A percentile compares a stretch with the other conserved stretches of the same genome.
Conservation (phyloP, 805 yeast species). For the Dipodascus albidus region DNA sequence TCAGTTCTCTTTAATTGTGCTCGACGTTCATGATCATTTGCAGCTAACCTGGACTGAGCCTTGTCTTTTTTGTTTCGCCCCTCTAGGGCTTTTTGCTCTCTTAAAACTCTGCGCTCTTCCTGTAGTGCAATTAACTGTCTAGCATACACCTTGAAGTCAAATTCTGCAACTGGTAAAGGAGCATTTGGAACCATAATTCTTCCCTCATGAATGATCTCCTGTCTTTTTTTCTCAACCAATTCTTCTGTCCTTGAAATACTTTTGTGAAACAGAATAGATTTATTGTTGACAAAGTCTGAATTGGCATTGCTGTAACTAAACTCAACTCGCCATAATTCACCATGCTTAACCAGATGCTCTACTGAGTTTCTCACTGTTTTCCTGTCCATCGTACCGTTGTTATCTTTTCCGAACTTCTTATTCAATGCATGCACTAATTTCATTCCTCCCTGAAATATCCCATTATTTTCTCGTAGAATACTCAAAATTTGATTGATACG, state of each 20-base stretch:
- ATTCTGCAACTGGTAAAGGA: background rate
- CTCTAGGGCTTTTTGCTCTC: background rate
- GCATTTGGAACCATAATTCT: background rate
- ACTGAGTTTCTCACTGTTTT: constrained; percentile 41
- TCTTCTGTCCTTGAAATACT: background rate
- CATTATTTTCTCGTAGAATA: constrained; percentile 33
- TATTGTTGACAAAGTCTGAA: constrained; percentile 11
- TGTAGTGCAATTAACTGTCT: background rate
- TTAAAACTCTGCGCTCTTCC: background rate
- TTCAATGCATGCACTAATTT: constrained; percentile 32
- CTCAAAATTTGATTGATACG: constrained; percentile 34
- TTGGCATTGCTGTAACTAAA: constrained; percentile 16
- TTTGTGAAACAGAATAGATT: constrained; percentile 13
- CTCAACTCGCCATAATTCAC: constrained; percentile 21
- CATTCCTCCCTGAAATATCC: constrained; percentile 35
- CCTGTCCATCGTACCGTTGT: constrained; percentile 39
- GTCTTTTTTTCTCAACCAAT: background rate
- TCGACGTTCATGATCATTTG: background rate
- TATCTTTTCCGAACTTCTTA: constrained; percentile 19
- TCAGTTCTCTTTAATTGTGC: background rate
- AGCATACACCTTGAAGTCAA: background rate
- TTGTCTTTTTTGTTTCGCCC: background rate
- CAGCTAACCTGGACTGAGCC: background rate
- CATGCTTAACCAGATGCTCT: constrained; percentile 24
- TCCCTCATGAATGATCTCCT: background rate